Evolutionary conservation across 805 yeast genomes (phyloP).

Genomic region (Schwanniomyces sp.): DNA sequence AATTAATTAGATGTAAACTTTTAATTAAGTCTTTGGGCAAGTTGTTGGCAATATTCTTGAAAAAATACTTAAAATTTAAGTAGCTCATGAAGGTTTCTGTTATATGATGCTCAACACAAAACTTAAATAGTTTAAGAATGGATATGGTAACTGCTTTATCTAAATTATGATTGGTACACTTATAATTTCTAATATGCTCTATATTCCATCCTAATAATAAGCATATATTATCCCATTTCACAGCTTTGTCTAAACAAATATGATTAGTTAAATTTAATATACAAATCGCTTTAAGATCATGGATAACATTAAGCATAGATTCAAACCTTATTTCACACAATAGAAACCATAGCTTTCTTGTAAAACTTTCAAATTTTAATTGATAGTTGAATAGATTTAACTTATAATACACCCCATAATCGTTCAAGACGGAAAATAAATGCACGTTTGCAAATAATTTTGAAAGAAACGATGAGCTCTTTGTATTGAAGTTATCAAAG

Average conservation of each 20-base stretch:
- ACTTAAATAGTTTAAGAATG: constrained; percentile 21
- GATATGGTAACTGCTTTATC: constrained; percentile 18
- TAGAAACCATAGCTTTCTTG: constrained; percentile 33
- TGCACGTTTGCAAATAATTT: constrained; percentile 21
- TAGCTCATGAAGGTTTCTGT: constrained; percentile 17
- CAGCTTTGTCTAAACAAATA: constrained; percentile 20
- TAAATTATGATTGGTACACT: constrained; percentile 1
- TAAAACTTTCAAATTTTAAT: constrained; percentile 28
- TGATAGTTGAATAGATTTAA: constrained; percentile 19
- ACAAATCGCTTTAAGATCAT: constrained; percentile 28
- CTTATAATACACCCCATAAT: constrained; percentile 31
- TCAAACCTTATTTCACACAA: constrained; percentile 6
- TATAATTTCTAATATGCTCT: constrained; percentile 13
- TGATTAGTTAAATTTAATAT: constrained; percentile 31
- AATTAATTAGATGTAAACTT: constrained; percentile 22
- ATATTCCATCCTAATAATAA: constrained; percentile 24
- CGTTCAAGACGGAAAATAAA: constrained; percentile 35
- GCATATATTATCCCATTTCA: constrained; percentile 25
- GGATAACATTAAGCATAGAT: constrained; percentile 7
- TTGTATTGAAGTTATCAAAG: constrained; percentile 9
- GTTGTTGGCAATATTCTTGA: constrained; percentile 2
- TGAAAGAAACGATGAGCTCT: not conserved
- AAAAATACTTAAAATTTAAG: constrained; percentile 13
- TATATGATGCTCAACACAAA: constrained; percentile 20
- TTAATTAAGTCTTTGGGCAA: constrained; percentile 17